Evolutionary conservation across 192 early-diverging fungal species (phyloP).

Genomic region (Chytriomyces hyalinus): DNA sequence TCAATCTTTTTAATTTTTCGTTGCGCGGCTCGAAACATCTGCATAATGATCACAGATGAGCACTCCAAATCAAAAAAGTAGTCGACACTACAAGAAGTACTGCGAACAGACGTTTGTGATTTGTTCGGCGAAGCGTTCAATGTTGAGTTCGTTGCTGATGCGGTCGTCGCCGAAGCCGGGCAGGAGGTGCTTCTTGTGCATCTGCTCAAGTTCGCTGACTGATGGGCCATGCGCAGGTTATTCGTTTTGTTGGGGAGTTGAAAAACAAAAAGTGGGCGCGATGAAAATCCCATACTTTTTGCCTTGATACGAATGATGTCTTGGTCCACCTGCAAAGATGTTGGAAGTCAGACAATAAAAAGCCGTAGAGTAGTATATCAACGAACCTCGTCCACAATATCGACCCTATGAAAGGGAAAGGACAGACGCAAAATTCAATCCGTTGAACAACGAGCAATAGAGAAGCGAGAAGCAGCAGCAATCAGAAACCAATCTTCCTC

Average conservation of each 20-base stretch:
- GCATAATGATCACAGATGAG: not conserved
- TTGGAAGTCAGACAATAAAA: not conserved
- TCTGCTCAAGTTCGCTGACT: constrained; percentile 73
- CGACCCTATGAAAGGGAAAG: constrained; percentile 63
- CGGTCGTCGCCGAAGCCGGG: constrained; percentile 92
- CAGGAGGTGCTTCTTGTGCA: constrained; percentile 88
- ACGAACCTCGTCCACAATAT: constrained; percentile 89
- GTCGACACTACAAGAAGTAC: constrained; percentile 18
- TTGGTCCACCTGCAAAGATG: constrained; percentile 52
- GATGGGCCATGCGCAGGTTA: constrained; percentile 1
- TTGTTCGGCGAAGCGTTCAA: constrained; percentile 79
- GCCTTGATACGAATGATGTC: constrained; percentile 69
- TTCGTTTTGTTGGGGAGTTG: constrained; percentile 24
- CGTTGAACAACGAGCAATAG: too few relatives aligned
- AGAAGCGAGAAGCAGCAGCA: too few relatives aligned
- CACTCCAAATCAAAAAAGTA: not conserved
- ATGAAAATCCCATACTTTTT: constrained; percentile 38
- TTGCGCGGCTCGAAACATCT: constrained; percentile 86
- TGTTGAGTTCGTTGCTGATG: constrained; percentile 66
- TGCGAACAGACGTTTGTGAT: constrained; percentile 71
- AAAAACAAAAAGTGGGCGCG: constrained; percentile 11
- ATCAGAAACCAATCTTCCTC: too few relatives aligned
- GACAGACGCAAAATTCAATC: too few relatives aligned
- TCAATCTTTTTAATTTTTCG: constrained; percentile 78
- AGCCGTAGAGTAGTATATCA: constrained; percentile 40